Conservation (phyloP, 1,139 yeast genomes). For the Suhomyces bribrorum region DNA sequence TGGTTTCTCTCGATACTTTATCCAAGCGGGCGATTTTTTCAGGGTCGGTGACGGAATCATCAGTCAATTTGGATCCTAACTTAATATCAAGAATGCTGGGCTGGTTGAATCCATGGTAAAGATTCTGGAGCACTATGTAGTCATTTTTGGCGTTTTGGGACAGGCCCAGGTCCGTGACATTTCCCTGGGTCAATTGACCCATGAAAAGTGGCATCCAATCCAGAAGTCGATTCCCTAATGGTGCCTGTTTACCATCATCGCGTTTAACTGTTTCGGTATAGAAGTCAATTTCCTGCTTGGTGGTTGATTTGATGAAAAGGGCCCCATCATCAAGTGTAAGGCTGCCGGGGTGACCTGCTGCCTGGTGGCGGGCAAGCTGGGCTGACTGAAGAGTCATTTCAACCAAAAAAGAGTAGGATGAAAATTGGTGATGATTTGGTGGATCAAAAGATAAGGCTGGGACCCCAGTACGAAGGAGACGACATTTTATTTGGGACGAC, state of each 20-base stretch:
- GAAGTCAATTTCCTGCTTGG: constrained; percentile 67
- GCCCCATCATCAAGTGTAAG: constrained; percentile 58
- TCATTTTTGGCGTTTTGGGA: constrained; percentile 13
- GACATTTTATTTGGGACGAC: no score
- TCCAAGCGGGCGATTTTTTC: constrained; percentile 66
- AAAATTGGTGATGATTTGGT: no score
- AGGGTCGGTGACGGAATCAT: constrained; percentile 49
- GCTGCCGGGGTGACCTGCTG: constrained; percentile 92
- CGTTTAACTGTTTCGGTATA: constrained; percentile 39
- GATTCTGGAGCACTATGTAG: constrained; percentile 74
- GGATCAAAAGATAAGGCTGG: no score
- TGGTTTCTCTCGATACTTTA: constrained; percentile 67
- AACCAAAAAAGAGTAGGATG: no score
- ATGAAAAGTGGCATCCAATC: constrained; percentile 56
- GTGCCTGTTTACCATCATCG: constrained; percentile 15
- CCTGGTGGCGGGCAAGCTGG: constrained; percentile 41
- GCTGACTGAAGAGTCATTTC: not conserved
- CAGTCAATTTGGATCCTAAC: constrained; percentile 72
- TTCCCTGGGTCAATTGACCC: constrained; percentile 34
- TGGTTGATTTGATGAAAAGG: constrained; percentile 70
- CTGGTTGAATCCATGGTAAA: constrained; percentile 55
- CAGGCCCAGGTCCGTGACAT: not conserved
- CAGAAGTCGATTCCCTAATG: constrained; percentile 38
- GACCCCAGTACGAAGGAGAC: no score
- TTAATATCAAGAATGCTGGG: constrained; percentile 86